A percentile compares a stretch with the other conserved stretches of the same genome.
These are phyloP conservation scores for Physcomitrellopsis africana DNA, from an alignment of 225 moss, liverwort and hornwort genomes.

Conservation along the genomic window DNA sequence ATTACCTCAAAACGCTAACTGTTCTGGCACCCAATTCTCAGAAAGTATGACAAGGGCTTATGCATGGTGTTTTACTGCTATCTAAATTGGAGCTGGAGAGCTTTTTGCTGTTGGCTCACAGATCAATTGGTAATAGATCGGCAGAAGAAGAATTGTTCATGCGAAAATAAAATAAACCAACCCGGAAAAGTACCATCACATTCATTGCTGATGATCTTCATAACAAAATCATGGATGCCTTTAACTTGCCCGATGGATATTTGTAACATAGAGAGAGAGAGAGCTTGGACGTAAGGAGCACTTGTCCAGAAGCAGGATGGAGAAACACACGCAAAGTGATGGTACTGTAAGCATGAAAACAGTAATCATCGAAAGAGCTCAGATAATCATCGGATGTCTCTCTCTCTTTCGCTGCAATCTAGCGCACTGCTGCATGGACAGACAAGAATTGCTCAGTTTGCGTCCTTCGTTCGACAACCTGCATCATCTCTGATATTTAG, in stretches of 20 bases:
- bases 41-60: no score
- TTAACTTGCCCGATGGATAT: constrained; percentile 35
- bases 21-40: no score
- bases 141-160: not conserved
- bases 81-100: no score
- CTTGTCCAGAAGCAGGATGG: constrained; percentile 3
- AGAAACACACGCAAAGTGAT: not conserved
- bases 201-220: constrained; percentile 40
- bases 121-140: constrained; percentile 5
- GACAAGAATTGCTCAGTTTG: constrained; percentile 78
- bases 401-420: constrained; percentile 65
- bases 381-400: constrained; percentile 53
- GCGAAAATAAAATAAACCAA: not conserved
- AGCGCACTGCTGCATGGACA: constrained; percentile 65
- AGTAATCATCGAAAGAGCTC: not conserved
- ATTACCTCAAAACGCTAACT: no score
- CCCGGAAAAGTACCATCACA: constrained; percentile 44
- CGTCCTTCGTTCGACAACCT: constrained; percentile 96
- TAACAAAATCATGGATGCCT: constrained; percentile 40
- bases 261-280: constrained; percentile 16
- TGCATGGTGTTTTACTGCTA: not conserved
- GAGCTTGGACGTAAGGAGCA: constrained; percentile 1
- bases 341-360: constrained; percentile 2
- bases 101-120: no score
- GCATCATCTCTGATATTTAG: constrained; percentile 21